Conservation (phyloP, 2,329 filamentous ascomycete genomes). For the Colletotrichum lentis region DNA sequence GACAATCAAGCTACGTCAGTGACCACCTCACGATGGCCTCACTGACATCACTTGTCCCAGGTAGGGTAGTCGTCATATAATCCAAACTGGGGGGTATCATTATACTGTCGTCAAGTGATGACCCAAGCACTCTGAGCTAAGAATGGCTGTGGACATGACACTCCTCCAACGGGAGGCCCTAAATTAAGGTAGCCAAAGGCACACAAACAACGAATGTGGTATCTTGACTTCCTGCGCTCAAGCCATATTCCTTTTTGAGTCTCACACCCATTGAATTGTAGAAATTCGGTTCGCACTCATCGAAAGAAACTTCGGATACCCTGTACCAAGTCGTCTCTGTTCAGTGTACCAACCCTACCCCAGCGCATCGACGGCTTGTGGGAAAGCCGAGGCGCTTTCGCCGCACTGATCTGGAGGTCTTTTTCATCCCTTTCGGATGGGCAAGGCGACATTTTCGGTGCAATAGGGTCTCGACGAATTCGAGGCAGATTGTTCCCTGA, state of each 20-base stretch:
- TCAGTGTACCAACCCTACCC: conserved; percentile 49
- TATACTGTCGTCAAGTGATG: conserved; percentile 31
- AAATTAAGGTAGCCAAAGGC: conserved; percentile 23
- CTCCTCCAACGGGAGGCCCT: background rate
- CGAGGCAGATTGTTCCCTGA: conserved; percentile 41
- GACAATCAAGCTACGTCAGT: background rate
- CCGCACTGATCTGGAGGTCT: conserved; percentile 39
- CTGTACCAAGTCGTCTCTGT: conserved; percentile 50
- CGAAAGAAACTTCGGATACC: conserved; percentile 57
- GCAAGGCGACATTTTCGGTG: conserved; percentile 39
- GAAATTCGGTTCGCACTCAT: conserved; percentile 39
- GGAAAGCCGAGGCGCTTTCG: conserved; percentile 28
- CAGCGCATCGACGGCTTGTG: conserved; percentile 48
- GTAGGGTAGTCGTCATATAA: background rate
- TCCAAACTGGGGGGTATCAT: conserved; percentile 32
- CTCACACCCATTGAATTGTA: background rate
- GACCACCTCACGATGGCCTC: conserved; percentile 24
- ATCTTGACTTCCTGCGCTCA: conserved; percentile 20
- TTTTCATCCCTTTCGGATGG: conserved; percentile 45
- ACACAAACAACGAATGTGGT: conserved; percentile 11
- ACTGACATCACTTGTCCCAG: conserved; percentile 16
- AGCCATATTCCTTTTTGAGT: background rate
- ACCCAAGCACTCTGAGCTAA: conserved; percentile 25
- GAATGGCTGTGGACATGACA: conserved; percentile 8
- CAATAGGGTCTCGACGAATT: conserved; percentile 35